These are phyloP conservation scores for Chimonanthus praecox DNA, from an alignment of 164 flowering plant species.

Conservation along the genomic window DNA sequence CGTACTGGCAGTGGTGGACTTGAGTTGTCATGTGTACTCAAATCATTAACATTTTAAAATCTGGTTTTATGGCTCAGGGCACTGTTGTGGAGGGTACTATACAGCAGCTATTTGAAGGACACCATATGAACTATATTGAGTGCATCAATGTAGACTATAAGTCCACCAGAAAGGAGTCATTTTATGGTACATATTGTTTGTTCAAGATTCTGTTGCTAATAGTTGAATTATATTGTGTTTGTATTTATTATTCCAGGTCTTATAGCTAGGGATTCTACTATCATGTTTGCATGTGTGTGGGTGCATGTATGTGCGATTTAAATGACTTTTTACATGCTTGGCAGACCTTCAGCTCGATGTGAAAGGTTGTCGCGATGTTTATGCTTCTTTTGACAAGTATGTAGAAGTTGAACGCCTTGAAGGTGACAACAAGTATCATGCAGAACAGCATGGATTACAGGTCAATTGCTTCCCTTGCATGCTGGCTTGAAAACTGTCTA, in stretches of 20 bases:
- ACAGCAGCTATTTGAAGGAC: constrained; percentile 90
- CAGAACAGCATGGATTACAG: constrained; percentile 90
- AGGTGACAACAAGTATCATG: constrained; percentile 93
- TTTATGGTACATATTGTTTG: constrained; percentile 55
- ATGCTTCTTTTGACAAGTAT: constrained; percentile 94
- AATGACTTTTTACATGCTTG: constrained; percentile 5
- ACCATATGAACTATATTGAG: constrained; percentile 92
- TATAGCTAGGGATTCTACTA: too few relatives aligned
- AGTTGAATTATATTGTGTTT: background rate
- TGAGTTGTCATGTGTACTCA: background rate
- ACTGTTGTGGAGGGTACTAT: constrained; percentile 96
- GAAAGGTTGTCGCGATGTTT: constrained; percentile 92
- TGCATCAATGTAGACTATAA: constrained; percentile 94
- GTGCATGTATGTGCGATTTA: background rate
- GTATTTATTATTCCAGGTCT: too few relatives aligned
- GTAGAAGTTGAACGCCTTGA: constrained; percentile 93
- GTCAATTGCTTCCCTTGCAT: constrained; percentile 24
- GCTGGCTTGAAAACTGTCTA: background rate
- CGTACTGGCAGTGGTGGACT: background rate
- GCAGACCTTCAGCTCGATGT: constrained; percentile 96
- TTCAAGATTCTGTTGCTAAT: background rate
- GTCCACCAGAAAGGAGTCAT: constrained; percentile 93
- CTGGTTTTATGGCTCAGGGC: constrained; percentile 37
- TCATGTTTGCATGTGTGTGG: background rate
- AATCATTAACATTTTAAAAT: constrained; percentile 1